phyloP scores from a whole-genome alignment of 805 yeast species.

The Tetrapisispora phaffii region DNA sequence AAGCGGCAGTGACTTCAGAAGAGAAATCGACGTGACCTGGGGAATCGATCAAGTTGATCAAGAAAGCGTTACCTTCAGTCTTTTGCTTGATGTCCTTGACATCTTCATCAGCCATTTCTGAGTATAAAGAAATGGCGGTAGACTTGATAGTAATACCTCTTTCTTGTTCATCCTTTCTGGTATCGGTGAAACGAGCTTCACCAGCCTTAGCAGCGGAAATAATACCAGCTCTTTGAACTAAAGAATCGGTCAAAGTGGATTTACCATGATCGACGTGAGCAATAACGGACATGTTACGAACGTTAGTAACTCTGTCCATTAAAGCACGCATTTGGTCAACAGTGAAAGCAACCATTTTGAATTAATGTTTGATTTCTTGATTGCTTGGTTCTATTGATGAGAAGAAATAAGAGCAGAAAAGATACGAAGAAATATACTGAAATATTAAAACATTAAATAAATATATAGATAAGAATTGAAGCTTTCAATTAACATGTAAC shows the following conservation, averaged over 20 bases:
- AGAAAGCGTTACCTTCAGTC: conserved; percentile 84
- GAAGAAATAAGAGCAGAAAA: not conserved
- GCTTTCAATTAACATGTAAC: too few relatives aligned
- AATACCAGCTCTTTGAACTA: conserved; percentile 98
- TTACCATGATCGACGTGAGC: conserved; percentile 99
- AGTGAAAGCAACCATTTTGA: conserved; percentile 38
- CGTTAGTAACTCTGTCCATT: conserved; percentile 99
- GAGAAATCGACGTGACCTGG: conserved; percentile 99
- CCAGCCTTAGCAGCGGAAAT: conserved; percentile 99
- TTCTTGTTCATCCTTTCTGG: conserved; percentile 99
- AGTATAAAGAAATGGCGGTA: conserved; percentile 91
- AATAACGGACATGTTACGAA: conserved; percentile 99
- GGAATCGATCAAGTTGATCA: conserved; percentile 96
- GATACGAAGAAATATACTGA: too few relatives aligned
- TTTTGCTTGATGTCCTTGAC: conserved; percentile 80
- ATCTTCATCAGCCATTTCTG: conserved; percentile 37
- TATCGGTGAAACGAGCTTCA: conserved; percentile 98
- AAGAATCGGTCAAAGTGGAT: conserved; percentile 96
- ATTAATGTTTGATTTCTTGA: not conserved
- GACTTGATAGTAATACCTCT: conserved; percentile 99
- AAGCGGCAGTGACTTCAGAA: conserved; percentile 98
- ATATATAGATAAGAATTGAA: too few relatives aligned
- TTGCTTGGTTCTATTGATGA: not conserved
- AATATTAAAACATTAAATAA: too few relatives aligned
- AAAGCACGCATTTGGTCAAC: conserved; percentile 91